A percentile compares a stretch with the other conserved stretches of the same genome.
Conservation (phyloP, 2,329 filamentous ascomycete species). For the Coniochaeta ligniaria region DNA sequence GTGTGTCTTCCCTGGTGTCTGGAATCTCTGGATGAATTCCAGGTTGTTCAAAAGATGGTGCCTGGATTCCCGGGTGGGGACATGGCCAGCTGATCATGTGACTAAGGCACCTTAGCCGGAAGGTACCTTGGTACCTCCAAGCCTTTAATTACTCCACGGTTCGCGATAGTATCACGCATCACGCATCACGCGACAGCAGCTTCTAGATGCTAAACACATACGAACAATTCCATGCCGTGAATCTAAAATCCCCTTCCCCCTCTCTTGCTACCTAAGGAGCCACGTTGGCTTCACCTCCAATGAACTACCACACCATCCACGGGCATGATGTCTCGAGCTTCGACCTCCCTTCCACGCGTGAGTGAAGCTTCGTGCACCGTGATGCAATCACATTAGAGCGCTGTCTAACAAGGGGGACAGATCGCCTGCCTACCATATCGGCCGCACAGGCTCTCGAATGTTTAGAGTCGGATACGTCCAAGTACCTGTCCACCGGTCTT, state of each 20-base stretch:
- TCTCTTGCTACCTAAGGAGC: not conserved
- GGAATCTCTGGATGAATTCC: not conserved
- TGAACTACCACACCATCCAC: constrained; percentile 55
- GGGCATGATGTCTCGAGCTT: constrained; percentile 56
- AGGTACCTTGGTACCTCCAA: not conserved
- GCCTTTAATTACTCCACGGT: not conserved
- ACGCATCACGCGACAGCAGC: not conserved
- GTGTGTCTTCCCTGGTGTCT: too few relatives aligned
- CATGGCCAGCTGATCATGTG: not conserved
- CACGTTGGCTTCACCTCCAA: constrained; percentile 14
- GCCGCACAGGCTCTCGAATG: constrained; percentile 65
- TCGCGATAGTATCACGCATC: not conserved
- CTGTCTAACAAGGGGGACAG: constrained; percentile 28
- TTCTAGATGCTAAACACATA: not conserved
- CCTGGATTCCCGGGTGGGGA: not conserved
- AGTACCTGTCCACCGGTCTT: constrained; percentile 50
- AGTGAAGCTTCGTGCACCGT: constrained; percentile 13
- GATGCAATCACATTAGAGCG: constrained; percentile 8
- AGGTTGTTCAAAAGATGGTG: too few relatives aligned
- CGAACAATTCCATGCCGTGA: not conserved
- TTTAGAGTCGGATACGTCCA: constrained; percentile 41
- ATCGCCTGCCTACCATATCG: constrained; percentile 70
- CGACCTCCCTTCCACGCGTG: constrained; percentile 44
- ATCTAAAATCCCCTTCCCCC: not conserved
- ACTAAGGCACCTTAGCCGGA: not conserved